Evolutionary conservation across 257 asterid species (phyloP), one percentile per base, ranked within the genome.

Genomic region (Gynochthodes officinalis): DNA sequence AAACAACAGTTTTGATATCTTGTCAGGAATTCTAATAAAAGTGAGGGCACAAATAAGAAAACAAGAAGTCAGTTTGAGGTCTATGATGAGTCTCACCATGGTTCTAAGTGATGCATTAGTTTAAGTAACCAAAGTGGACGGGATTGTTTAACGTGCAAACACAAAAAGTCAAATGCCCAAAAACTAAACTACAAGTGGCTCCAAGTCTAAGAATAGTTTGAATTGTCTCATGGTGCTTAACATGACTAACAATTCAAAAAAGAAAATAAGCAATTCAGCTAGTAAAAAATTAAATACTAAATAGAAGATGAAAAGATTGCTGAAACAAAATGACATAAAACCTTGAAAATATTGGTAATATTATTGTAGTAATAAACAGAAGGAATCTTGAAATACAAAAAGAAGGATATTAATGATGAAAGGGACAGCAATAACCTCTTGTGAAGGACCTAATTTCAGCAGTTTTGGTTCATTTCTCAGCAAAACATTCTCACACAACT

Each of bases 361-460:
- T 4, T 11, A 25, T 2, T 25, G 65, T 23, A 14, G 42, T 37
- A 42, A 63, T 7, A 33, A 35, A 11, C 68, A 37, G 40, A 35
- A 63, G 48, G 11, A 37, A 63, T 7, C 46, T 61, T 8, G 30
- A 21, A 39, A 32, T 62, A 27, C 49, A 35, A 2, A 33, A 14
- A 67, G n/a, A 2, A 53, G 32, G 12, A 49, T 48, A 16, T 42
- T 57, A 14, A 50, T 15, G 68, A 43, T 32, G 7, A n/a, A 71
- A 60, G 14, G 10, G 44, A 43, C 50, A 64, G 46, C 43, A 55
- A 42, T 79, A 58, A 92, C 98, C 98, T 92, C 98, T 60, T 84
- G 97, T 72, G 75, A 78, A 57, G 90, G 90, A 68, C 98, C 98
- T 43, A 92, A 77, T 54, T 91, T 81, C 63, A 83, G 79, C 37